Conservation (phyloP, 73 alveolate genomes). For the Loxodes magnus region DNA sequence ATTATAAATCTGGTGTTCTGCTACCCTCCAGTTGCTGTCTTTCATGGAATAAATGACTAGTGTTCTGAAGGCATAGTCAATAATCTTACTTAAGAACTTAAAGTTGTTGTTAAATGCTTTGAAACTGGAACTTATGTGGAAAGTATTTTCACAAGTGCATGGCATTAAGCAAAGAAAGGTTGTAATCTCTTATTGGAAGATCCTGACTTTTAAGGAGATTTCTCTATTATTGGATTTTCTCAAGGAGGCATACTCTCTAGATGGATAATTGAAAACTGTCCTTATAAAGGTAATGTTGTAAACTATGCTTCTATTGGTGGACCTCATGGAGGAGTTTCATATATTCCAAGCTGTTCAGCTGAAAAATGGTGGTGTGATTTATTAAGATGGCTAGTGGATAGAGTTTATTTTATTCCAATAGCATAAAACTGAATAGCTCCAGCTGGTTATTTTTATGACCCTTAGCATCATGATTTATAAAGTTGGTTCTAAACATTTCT, state of each 20-base stretch:
- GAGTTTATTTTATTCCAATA: no score
- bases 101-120: slow-evolving; percentile 21
- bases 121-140: slow-evolving; percentile 47
- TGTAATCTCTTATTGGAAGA: slow-evolving; percentile 10
- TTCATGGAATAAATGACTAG: slow-evolving; percentile 4
- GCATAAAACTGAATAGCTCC: no score
- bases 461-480: no score
- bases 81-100: background rate
- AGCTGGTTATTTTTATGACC: no score
- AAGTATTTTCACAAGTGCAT: no score
- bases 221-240: slow-evolving; percentile 27
- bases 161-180: slow-evolving; percentile 7
- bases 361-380: no score
- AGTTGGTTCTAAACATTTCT: no score
- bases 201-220: slow-evolving; percentile 14
- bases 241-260: slow-evolving; percentile 72
- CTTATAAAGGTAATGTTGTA: slow-evolving; percentile 28
- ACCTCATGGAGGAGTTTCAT: slow-evolving; percentile 43
- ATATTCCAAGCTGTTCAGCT: slow-evolving; percentile 1
- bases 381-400: no score
- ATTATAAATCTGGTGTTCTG: no score
- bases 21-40: slow-evolving; percentile 14
- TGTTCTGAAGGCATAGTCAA: background rate
- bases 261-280: slow-evolving; percentile 53
- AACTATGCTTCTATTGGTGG: slow-evolving; percentile 57